Evolutionary conservation across 805 yeast genomes (phyloP).

Genomic region (Zygoascus biomembranicola): DNA sequence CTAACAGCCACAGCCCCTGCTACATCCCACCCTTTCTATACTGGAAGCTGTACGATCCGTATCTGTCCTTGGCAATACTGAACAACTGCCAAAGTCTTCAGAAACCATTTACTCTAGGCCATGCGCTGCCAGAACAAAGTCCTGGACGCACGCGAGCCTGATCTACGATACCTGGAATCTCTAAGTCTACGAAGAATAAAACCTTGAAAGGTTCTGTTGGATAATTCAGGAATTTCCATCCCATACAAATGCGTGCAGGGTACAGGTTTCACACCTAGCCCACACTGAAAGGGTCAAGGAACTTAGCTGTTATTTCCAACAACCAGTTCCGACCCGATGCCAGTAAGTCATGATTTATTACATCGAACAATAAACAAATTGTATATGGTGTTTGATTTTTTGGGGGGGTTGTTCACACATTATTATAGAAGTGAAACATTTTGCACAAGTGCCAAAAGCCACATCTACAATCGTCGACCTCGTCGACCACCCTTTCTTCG

Average conservation of each 20-base stretch:
- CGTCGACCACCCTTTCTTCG: slow-evolving; percentile 99
- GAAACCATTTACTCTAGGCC: slow-evolving; percentile 11
- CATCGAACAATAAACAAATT: neutral
- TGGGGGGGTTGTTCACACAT: neutral
- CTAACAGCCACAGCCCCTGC: no score
- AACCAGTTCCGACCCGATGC: neutral
- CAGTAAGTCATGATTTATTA: neutral
- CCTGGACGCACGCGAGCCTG: neutral
- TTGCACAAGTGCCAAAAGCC: neutral
- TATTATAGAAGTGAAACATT: neutral
- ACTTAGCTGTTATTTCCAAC: neutral
- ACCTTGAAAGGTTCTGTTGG: neutral
- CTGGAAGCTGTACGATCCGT: slow-evolving; percentile 16
- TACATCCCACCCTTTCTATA: no score
- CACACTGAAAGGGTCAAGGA: neutral
- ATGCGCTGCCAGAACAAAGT: neutral
- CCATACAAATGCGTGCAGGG: neutral
- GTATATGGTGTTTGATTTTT: neutral
- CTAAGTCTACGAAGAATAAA: neutral
- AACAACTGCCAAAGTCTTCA: slow-evolving; percentile 17
- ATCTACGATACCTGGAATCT: neutral
- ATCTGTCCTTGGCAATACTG: slow-evolving; percentile 18
- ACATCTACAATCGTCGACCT: slow-evolving; percentile 92
- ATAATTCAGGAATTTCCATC: neutral
- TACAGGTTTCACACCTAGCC: neutral